Conservation (phyloP, 768 basidiomycete genomes). For the Mycena chlorophos region DNA sequence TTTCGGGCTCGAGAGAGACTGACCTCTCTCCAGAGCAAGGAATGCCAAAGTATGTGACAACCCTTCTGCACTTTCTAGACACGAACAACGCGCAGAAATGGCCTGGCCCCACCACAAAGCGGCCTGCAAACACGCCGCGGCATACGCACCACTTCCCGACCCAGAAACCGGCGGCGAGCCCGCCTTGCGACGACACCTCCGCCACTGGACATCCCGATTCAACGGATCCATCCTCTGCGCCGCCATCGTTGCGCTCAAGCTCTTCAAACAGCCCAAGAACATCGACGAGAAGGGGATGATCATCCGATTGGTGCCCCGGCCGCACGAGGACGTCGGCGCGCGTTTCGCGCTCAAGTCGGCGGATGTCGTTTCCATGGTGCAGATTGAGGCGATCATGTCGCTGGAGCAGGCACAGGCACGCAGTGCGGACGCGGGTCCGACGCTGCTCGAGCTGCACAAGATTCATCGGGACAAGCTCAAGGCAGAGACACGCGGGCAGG, state of each 20-base stretch:
- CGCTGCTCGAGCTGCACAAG: slow-evolving; percentile 4
- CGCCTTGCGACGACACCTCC: slow-evolving; percentile 13
- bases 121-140: slow-evolving; percentile 1
- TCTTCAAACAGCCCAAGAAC: slow-evolving; percentile 12
- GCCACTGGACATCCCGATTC: slow-evolving; percentile 18
- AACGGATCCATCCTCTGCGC: slow-evolving; percentile 14
- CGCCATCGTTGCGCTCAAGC: slow-evolving; percentile 15
- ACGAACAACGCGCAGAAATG: neutral
- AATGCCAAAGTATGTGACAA: slow-evolving; percentile 8
- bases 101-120: slow-evolving; percentile 20
- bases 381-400: neutral
- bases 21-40: neutral
- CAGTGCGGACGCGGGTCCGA: neutral
- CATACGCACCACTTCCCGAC: slow-evolving; percentile 4
- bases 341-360: slow-evolving; percentile 12
- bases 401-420: neutral
- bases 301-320: slow-evolving; percentile 11
- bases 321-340: slow-evolving; percentile 16
- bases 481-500: neutral
- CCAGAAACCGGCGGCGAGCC: slow-evolving; percentile 16
- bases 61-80: neutral
- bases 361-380: slow-evolving; percentile 2
- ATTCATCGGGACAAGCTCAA: slow-evolving; percentile 14
- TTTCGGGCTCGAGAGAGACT: neutral
- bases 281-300: slow-evolving; percentile 15